Percentiles rank a stretch among this genome's conserved stretches.
Evolutionary conservation across 2,329 filamentous ascomycete species (phyloP).

Genomic region (Harringtonia aguacate): DNA sequence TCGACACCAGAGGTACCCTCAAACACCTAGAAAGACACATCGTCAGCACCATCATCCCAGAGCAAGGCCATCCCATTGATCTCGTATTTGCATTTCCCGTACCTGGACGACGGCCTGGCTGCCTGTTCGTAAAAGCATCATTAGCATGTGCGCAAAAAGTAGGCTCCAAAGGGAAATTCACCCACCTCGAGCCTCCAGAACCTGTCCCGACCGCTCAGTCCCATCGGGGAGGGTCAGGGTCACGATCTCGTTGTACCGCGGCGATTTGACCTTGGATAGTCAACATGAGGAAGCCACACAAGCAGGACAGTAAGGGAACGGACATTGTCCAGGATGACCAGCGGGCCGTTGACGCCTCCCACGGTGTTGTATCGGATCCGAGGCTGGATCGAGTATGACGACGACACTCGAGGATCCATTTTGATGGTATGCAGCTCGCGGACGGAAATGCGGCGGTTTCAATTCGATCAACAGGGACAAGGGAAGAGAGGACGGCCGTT

Average conservation of each 20-base stretch:
- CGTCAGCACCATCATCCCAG: not conserved
- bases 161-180: not conserved
- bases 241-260: conserved; percentile 95
- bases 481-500: not conserved
- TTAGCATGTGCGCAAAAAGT: conserved; percentile 2
- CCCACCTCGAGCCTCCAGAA: conserved; percentile 89
- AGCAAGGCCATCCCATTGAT: too few species aligned
- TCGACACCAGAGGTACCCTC: conserved; percentile 96
- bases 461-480: not conserved
- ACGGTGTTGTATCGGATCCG: conserved; percentile 93
- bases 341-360: conserved; percentile 91
- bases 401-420: conserved; percentile 48
- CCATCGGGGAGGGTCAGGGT: conserved; percentile 93
- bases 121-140: conserved; percentile 40
- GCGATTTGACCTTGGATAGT: conserved; percentile 77
- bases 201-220: conserved; percentile 84
- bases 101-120: conserved; percentile 93
- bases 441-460: not conserved
- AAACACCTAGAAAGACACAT: conserved; percentile 57
- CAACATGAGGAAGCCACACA: conserved; percentile 5
- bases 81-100: conserved; percentile 15
- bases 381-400: conserved; percentile 48
- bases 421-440: not conserved
- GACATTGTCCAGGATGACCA: conserved; percentile 96
- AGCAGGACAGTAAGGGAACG: conserved; percentile 18